phyloP scores from a whole-genome alignment of 2,329 filamentous ascomycete species.

The Aspergillus novofumigatus region DNA sequence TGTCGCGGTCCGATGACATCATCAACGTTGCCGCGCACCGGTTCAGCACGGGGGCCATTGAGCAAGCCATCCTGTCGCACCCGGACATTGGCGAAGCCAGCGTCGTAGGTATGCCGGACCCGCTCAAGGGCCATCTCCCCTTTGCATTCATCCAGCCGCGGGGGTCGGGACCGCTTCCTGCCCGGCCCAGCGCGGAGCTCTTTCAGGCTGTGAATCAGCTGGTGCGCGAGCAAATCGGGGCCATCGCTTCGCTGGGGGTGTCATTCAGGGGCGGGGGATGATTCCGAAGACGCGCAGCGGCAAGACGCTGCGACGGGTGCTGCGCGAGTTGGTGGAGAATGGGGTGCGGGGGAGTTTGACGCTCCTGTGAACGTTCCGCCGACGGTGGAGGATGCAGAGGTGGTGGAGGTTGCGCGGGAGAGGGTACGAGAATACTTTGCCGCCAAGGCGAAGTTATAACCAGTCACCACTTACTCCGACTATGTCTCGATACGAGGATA shows the following conservation, averaged over 20 bases:
- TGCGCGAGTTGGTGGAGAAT: constrained; percentile 81
- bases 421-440: constrained; percentile 74
- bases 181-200: constrained; percentile 39
- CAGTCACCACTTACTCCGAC: too few species aligned
- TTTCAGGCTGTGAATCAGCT: constrained; percentile 46
- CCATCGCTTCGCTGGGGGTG: constrained; percentile 83
- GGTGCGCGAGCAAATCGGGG: constrained; percentile 76
- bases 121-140: constrained; percentile 82
- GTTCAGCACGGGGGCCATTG: constrained; percentile 82
- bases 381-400: constrained; percentile 76
- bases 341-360: constrained; percentile 69
- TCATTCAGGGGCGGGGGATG: constrained; percentile 79
- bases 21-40: constrained; percentile 95
- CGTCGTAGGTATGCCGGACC: constrained; percentile 80
- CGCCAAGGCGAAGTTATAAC: constrained; percentile 44
- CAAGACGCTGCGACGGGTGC: constrained; percentile 78
- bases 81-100: constrained; percentile 76
- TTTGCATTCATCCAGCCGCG: constrained; percentile 77
- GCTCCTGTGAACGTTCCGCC: constrained; percentile 71
- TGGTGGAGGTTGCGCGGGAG: constrained; percentile 67
- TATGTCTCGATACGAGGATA: background rate
- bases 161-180: constrained; percentile 45
- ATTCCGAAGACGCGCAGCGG: constrained; percentile 91
- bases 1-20: constrained; percentile 72
- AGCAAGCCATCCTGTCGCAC: constrained; percentile 84